Evolutionary conservation across 2,329 filamentous ascomycete genomes (phyloP).

Genomic region (Rosellinia necatrix): DNA sequence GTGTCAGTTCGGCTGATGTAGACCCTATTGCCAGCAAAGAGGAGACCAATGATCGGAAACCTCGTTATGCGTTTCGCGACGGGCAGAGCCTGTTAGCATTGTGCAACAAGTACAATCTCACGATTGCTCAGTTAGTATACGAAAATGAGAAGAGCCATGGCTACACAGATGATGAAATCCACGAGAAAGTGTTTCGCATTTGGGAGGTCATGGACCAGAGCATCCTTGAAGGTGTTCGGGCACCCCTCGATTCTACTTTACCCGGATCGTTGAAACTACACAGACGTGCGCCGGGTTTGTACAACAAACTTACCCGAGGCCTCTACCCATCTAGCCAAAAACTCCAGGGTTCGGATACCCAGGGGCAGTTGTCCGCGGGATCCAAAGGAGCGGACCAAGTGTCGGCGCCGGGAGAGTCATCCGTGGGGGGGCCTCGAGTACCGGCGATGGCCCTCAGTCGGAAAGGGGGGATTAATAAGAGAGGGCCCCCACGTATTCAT

Average conservation of each 20-base stretch:
- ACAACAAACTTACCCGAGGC: slow-evolving; percentile 50
- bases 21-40: slow-evolving; percentile 17
- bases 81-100: slow-evolving; percentile 51
- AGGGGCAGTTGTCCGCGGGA: slow-evolving; percentile 25
- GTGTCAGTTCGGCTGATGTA: slow-evolving; percentile 20
- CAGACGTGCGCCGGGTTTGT: slow-evolving; percentile 52
- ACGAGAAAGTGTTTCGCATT: slow-evolving; percentile 52
- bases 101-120: slow-evolving; percentile 55
- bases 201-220: slow-evolving; percentile 59
- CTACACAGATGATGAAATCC: slow-evolving; percentile 55
- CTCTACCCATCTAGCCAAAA: slow-evolving; percentile 46
- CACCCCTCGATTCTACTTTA: slow-evolving; percentile 46
- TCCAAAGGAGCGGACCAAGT: not conserved
- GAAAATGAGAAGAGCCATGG: slow-evolving; percentile 58
- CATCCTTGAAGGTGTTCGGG: slow-evolving; percentile 55
- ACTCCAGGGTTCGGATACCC: slow-evolving; percentile 19
- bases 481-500: slow-evolving; percentile 48
- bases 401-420: not conserved
- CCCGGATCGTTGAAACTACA: slow-evolving; percentile 55
- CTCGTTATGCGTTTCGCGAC: slow-evolving; percentile 53
- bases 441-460: slow-evolving; percentile 25
- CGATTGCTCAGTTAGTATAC: slow-evolving; percentile 56
- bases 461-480: slow-evolving; percentile 33
- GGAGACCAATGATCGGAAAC: slow-evolving; percentile 39
- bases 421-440: slow-evolving; percentile 10